These are phyloP conservation scores for Akanthomyces uredinophilus DNA, from an alignment of 2,329 filamentous ascomycete species.

Conservation along the genomic window DNA sequence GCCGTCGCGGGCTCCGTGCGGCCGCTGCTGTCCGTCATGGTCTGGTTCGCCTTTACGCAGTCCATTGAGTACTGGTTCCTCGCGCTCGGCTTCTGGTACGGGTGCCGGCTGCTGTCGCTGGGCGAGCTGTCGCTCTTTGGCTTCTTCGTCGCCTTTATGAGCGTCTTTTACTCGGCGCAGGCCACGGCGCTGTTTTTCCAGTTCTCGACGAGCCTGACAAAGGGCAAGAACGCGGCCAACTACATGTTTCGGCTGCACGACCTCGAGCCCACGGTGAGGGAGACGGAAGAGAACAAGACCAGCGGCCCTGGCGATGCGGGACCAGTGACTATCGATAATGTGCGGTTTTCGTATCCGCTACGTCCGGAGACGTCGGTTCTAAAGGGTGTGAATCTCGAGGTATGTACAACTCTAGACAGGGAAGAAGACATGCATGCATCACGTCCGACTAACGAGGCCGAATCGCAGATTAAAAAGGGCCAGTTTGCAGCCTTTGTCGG, in stretches of 20 bases:
- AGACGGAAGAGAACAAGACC: constrained; percentile 35
- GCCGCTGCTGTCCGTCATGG: constrained; percentile 30
- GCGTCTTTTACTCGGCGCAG: constrained; percentile 42
- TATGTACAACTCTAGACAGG: constrained; percentile 19
- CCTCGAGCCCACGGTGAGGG: constrained; percentile 36
- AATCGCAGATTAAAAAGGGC: constrained; percentile 34
- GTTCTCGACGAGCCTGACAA: constrained; percentile 49
- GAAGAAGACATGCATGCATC: constrained; percentile 20
- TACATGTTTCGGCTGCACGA: constrained; percentile 45
- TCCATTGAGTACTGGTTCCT: constrained; percentile 34
- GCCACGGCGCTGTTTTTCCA: constrained; percentile 37
- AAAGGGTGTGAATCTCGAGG: constrained; percentile 36
- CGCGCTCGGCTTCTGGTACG: constrained; percentile 40
- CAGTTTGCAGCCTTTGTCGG: constrained; percentile 52
- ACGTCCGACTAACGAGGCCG: neutral
- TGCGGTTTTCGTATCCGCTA: constrained; percentile 60
- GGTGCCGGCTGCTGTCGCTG: constrained; percentile 32
- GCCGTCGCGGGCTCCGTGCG: constrained; percentile 22
- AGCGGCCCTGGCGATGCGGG: constrained; percentile 30
- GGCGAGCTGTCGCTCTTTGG: constrained; percentile 48
- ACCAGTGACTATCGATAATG: constrained; percentile 45
- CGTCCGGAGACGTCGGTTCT: constrained; percentile 36
- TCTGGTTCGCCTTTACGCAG: constrained; percentile 34
- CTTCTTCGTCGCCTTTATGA: constrained; percentile 47
- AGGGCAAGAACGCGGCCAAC: constrained; percentile 43